Evolutionary conservation across 371 early-diverging fungal species (phyloP), one percentile per base, ranked within the genome.

Genomic region (Actinomortierella ambigua): DNA sequence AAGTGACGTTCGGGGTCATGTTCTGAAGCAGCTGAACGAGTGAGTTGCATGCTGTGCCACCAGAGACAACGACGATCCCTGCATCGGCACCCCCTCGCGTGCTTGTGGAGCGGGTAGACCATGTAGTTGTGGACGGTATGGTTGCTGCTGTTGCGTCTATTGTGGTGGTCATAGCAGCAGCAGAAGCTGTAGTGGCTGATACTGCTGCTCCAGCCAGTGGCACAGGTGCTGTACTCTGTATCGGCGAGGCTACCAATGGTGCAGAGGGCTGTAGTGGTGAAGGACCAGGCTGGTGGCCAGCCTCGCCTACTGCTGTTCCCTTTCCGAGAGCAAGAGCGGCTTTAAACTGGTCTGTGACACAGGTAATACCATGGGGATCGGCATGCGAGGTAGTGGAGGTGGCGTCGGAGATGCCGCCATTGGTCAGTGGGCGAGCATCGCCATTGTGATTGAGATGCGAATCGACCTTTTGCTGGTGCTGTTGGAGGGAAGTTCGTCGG

Each of bases 41-140:
- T 57, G 68, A 77, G 63, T 91, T 91, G 55, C 88, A 86, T 17
- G 90, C 91, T 15, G 88, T 85, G 22, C 91, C 91, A 44, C 91
- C 91, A 40, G 88, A 88, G 62, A 91, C 84, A 3, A 89, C 80
- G 39, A 86, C 65, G 62, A 89, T 71, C 1, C 73, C 73, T 13
- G 73, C 73, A 52, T 71, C 73, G 18, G 67, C 50, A 44, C 73
- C 73, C 3, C 67, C 73, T 40, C 73, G 63, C 11, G 42, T 23
- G 23, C 42, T 43, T 39, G 42, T 23, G 54, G 54, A 29, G 14
- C 24, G 14, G n/a, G 54, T 41, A 41, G 54, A 41, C 27, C 18
- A 53, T 53, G 54, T 24, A 20, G 54, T 41, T 40, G 48, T 18
- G 2, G 53, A 20, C 43, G 34, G 7, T 34, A 11, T 4, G 4